Evolutionary conservation across 73 alveolate genomes (phyloP), one percentile per base, ranked within the genome.

Genomic region (Loxodes magnus): DNA sequence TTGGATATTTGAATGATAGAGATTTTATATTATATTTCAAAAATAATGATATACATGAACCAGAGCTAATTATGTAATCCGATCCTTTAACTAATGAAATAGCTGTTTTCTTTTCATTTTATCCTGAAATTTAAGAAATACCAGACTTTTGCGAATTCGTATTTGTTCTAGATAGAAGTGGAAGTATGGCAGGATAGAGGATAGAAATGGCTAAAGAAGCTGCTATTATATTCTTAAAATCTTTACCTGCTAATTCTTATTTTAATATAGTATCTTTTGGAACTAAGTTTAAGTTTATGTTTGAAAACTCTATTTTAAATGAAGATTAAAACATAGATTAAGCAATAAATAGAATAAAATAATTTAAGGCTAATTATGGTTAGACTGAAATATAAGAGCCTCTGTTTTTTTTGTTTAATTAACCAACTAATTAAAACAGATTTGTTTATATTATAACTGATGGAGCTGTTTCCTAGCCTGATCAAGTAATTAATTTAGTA

Each of bases 321-420:
- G 60, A 51, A 42, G 65, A 67, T 55, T 67, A 49, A 28, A 58
- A 56, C 34, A 67, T 72, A 9, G 43, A 71, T 29, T 0, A 4
- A 0, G 82, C 77, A 27, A n/a, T 73, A 27, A 39, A 44, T 5
- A 29, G 5, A 24, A 51, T 77, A 7, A 34, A 68, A 15, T 33
- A 33, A 0, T 31, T 77, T 21, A 29, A 50, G 15, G 87, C 94
- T 3, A 25, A 63, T 51, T 20, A 79, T 48, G 97, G 96, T 4
- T 96, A 96, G 21, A 91, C 98, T 6, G 75, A 79, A 48, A 70
- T 91, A n/a, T 57, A 50, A 16, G 28, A 25, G 19, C 96, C 98
- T 1, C 56, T 91, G 7, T 30, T 57, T 36, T 71, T 46, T 27
- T 21, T 25, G 15, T 25, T 50, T 25, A 16, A 43, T 4, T 53